Evolutionary conservation across 768 basidiomycete genomes (phyloP), one percentile per base, ranked within the genome.

Genomic region (Lactarius trivialis): DNA sequence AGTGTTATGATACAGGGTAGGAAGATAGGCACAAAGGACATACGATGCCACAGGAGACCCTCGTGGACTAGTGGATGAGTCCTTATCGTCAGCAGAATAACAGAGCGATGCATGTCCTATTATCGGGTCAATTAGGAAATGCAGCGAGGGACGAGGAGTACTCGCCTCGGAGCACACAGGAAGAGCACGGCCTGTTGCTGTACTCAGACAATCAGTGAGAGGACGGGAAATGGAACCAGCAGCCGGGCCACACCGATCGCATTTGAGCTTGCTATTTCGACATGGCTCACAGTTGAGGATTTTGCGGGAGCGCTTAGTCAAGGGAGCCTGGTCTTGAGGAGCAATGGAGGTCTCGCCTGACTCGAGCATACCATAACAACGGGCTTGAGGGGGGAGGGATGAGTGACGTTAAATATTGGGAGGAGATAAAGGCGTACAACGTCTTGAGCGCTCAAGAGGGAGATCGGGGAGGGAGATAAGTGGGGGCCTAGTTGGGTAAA

Each of bases 211-310:
- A 49, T 54, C 37, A 55, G 48, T 30, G 21, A 32, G 51, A 17
- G 33, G 21, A 12, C 21, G 21, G 37, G 32, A 33, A 28, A 28
- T 19, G 33, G 53, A 28, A 30, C 33, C 5, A 24, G 33, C 24
- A 17, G 2, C 24, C 32, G 28, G 45, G 36, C 28, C 55, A 33
- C 43, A 67, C 66, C 66, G 60, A 39, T 67, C 66, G 19, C 66
- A 67, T n/a, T 67, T 67, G 57, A 67, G 64, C 58, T 67, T 67
- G 60, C 66, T 67, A 43, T 58, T 61, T 55, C 66, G 58, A 56
- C 66, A 67, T 26, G 66, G 64, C 55, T 65, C 60, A 48, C 66
- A 67, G 34, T 67, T 67, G 48, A 67, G 64, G 15, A 60, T 66
- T 51, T 60, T 65, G 48, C 66, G 66, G 5, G 64, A 57, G 54